These are phyloP conservation scores for Pharus latifolius DNA, from an alignment of 176 grass and related monocot genomes.

Conservation along the genomic window DNA sequence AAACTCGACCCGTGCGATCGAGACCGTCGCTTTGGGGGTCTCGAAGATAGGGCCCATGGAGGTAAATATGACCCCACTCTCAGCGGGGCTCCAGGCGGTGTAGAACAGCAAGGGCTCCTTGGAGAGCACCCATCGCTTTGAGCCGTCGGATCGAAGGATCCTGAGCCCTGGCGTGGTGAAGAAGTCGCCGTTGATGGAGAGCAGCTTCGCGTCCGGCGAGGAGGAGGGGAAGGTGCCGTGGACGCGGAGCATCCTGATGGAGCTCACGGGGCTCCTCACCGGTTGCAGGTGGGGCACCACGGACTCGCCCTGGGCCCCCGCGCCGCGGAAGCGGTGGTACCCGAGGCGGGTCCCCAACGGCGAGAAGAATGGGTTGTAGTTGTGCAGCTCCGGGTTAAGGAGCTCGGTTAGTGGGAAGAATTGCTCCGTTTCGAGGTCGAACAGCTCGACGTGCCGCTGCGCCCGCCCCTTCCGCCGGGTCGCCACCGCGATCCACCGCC, in stretches of 20 bases:
- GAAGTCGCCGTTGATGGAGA: constrained; percentile 82
- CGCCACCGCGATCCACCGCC: constrained; percentile 49
- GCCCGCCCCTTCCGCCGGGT: constrained; percentile 51
- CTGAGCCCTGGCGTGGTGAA: constrained; percentile 31
- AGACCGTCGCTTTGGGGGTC: constrained; percentile 61
- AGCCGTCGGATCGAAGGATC: constrained; percentile 52
- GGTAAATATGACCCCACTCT: constrained; percentile 56
- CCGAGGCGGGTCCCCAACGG: constrained; percentile 33
- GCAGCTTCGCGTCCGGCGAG: constrained; percentile 47
- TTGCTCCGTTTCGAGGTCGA: constrained; percentile 54
- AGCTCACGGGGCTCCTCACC: constrained; percentile 44
- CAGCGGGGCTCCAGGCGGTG: constrained; percentile 64
- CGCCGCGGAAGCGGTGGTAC: constrained; percentile 93
- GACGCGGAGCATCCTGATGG: constrained; percentile 55
- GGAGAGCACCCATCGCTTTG: constrained; percentile 48
- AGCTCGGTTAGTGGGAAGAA: constrained; percentile 52
- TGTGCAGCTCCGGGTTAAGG: constrained; percentile 56
- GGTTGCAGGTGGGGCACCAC: constrained; percentile 51
- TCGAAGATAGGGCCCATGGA: constrained; percentile 87
- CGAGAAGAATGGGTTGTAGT: constrained; percentile 95
- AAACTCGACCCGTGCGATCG: constrained; percentile 61
- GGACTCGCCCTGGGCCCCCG: constrained; percentile 21
- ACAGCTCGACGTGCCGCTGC: constrained; percentile 71
- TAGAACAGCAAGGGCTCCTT: constrained; percentile 48
- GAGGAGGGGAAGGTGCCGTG: constrained; percentile 78